phyloP scores from a whole-genome alignment of 2,329 filamentous ascomycete genomes.

The Phialophora verrucosa region DNA sequence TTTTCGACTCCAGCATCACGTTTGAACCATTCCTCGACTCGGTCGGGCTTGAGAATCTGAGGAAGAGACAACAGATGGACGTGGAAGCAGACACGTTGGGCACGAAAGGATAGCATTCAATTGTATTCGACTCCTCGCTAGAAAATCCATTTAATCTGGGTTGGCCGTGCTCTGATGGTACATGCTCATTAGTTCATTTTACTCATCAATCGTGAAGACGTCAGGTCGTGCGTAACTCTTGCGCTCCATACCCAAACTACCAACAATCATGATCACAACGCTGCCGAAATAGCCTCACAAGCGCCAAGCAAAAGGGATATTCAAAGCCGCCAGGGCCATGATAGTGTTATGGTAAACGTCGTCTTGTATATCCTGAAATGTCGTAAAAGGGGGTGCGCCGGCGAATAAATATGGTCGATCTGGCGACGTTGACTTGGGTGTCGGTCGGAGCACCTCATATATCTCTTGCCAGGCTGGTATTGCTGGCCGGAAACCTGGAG shows the following conservation, averaged over 20 bases:
- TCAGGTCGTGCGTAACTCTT: constrained; percentile 27
- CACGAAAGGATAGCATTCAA: constrained; percentile 13
- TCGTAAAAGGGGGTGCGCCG: neutral
- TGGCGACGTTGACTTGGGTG: neutral
- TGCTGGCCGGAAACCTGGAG: constrained; percentile 42
- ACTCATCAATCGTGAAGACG: constrained; percentile 36
- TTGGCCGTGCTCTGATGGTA: constrained; percentile 26
- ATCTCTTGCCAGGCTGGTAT: constrained; percentile 23
- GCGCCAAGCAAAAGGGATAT: constrained; percentile 15
- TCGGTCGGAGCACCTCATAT: constrained; percentile 8
- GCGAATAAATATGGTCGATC: neutral
- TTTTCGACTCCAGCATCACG: constrained; percentile 44
- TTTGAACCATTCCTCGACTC: constrained; percentile 51
- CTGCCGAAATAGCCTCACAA: constrained; percentile 20
- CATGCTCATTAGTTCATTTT: constrained; percentile 34
- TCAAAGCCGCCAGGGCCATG: constrained; percentile 29
- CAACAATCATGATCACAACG: constrained; percentile 11
- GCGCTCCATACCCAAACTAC: neutral
- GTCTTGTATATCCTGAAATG: constrained; percentile 9
- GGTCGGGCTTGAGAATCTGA: constrained; percentile 43
- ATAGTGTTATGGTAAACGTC: constrained; percentile 13
- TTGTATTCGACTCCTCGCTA: constrained; percentile 14
- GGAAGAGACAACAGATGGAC: constrained; percentile 36
- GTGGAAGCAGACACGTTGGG: constrained; percentile 1
- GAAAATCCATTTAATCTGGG: constrained; percentile 15